These are phyloP conservation scores for Tetracladium setigerum DNA, from an alignment of 495 filamentous ascomycete genomes.

Conservation along the genomic window DNA sequence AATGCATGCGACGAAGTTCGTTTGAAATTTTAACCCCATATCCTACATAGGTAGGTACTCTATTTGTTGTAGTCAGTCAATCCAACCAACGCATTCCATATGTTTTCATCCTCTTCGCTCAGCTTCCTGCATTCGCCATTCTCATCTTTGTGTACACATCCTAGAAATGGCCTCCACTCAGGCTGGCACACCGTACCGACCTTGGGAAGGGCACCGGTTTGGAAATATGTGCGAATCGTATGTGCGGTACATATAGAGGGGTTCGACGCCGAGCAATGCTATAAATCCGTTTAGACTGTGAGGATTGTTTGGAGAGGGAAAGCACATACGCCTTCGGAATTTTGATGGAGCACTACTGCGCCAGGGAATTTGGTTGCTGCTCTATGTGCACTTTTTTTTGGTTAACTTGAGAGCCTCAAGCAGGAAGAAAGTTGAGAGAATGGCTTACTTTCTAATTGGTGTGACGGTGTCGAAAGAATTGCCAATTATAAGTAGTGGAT, in stretches of 20 bases:
- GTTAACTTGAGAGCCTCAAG: not conserved
- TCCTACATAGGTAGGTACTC: too few relatives aligned
- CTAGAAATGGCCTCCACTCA: not conserved
- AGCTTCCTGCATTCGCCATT: too few relatives aligned
- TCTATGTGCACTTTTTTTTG: not conserved
- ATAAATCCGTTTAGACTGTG: not conserved
- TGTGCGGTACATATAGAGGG: slow-evolving; percentile 13
- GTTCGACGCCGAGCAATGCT: slow-evolving; percentile 10
- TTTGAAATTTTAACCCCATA: too few relatives aligned
- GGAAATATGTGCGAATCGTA: slow-evolving; percentile 11
- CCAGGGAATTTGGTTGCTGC: not conserved
- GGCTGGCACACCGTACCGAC: slow-evolving; percentile 11
- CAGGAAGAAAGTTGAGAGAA: not conserved
- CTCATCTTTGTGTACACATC: not conserved
- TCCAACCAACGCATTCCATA: too few relatives aligned
- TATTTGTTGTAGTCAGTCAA: too few relatives aligned
- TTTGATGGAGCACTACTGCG: not conserved
- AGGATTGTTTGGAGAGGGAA: not conserved
- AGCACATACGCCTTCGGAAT: not conserved
- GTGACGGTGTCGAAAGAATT: not conserved
- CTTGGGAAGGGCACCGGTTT: slow-evolving; percentile 7
- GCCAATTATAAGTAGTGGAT: slow-evolving; percentile 5
- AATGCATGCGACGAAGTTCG: too few relatives aligned
- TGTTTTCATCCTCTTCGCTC: too few relatives aligned
- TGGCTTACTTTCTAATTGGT: not conserved